Evolutionary conservation across 345 rosid genomes (phyloP).

Genomic region (Linum trigynum): DNA sequence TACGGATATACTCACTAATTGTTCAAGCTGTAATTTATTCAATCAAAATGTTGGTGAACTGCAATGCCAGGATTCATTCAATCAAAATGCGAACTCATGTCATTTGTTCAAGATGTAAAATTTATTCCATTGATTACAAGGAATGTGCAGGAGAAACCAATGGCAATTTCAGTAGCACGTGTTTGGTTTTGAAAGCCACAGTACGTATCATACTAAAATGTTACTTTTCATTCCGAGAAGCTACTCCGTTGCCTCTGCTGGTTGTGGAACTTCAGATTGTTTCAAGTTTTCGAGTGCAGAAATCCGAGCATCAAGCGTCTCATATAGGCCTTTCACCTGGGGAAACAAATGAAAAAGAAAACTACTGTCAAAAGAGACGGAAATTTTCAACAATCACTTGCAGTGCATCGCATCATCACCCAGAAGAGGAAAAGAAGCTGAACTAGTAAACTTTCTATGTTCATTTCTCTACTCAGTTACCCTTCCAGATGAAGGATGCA

Average conservation of each 20-base stretch:
- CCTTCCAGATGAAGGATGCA: too few species aligned
- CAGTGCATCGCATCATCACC: too few species aligned
- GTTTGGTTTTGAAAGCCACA: slow-evolving; percentile 1
- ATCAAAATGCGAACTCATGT: not conserved
- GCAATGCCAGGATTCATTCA: not conserved
- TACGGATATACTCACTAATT: too few species aligned
- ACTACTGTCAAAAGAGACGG: not conserved
- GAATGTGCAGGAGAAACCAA: slow-evolving; percentile 11
- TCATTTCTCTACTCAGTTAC: too few species aligned
- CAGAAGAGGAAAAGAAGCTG: too few species aligned
- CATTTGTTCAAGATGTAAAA: not conserved
- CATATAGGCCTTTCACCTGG: slow-evolving; percentile 59
- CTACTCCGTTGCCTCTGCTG: slow-evolving; percentile 54
- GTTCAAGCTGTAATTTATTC: too few species aligned
- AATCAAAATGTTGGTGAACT: too few species aligned
- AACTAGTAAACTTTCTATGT: too few species aligned
- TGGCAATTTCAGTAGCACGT: slow-evolving; percentile 1
- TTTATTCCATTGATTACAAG: not conserved
- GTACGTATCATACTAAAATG: not conserved
- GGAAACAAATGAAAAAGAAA: not conserved
- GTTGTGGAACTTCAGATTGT: slow-evolving; percentile 54
- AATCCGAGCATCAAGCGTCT: slow-evolving; percentile 65
- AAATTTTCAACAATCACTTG: too few species aligned
- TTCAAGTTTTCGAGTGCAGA: slow-evolving; percentile 68
- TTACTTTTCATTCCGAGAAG: slow-evolving; percentile 3